phyloP scores from a whole-genome alignment of 2,329 filamentous ascomycete genomes.

The Didymella pinodella region DNA sequence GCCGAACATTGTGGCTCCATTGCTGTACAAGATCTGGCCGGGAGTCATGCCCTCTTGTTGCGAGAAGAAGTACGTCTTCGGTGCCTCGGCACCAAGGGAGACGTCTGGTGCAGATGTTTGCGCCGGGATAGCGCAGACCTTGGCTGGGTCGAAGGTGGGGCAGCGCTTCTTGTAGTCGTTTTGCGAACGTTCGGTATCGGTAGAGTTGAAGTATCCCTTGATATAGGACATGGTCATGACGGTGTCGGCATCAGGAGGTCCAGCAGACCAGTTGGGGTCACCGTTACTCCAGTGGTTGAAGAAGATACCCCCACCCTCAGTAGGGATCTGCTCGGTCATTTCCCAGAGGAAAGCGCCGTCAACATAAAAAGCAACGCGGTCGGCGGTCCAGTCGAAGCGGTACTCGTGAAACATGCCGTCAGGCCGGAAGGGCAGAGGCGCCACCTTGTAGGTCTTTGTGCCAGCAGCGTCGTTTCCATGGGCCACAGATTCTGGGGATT shows the following conservation, averaged over 20 bases:
- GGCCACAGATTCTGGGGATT: conserved; percentile 67
- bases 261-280: conserved; percentile 73
- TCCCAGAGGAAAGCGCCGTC: conserved; percentile 66
- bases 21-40: conserved; percentile 39
- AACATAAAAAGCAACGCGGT: conserved; percentile 71
- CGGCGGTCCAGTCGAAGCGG: conserved; percentile 75
- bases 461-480: conserved; percentile 69
- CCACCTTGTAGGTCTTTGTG: conserved; percentile 65
- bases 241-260: conserved; percentile 71
- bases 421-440: conserved; percentile 71
- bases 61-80: conserved; percentile 51
- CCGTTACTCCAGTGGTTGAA: conserved; percentile 83
- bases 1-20: conserved; percentile 30
- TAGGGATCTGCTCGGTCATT: conserved; percentile 67
- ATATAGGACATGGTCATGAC: conserved; percentile 72
- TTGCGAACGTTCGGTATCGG: conserved; percentile 47
- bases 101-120: conserved; percentile 43
- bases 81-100: conserved; percentile 33
- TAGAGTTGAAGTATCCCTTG: conserved; percentile 82
- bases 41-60: conserved; percentile 36
- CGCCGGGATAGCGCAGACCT: conserved; percentile 47
- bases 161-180: conserved; percentile 45
- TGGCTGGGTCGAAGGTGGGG: conserved; percentile 35
- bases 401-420: conserved; percentile 76
- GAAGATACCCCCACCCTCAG: conserved; percentile 69